Conservation (phyloP, 371 early-diverging fungal species). For the Mortierella sp. region DNA sequence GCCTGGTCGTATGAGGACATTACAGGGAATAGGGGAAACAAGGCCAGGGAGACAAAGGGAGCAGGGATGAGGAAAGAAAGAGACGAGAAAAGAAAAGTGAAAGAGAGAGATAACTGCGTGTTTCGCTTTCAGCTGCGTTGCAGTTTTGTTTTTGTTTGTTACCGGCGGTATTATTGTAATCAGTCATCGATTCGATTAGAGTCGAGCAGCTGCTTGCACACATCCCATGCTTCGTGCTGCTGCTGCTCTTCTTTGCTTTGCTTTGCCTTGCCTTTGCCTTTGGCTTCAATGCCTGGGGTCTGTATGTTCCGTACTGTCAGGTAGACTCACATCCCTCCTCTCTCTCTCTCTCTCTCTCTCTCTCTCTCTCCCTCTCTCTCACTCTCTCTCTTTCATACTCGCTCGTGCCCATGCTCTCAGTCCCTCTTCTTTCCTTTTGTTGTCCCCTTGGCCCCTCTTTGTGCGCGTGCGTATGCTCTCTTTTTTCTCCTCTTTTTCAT, state of each 20-base stretch:
- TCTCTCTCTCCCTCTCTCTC: neutral
- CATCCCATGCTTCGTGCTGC: neutral
- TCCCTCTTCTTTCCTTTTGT: neutral
- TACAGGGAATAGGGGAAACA: neutral
- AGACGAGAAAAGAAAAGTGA: neutral
- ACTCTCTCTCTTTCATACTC: neutral
- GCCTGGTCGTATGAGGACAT: neutral
- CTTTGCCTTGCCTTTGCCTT: neutral
- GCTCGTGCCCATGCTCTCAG: slow-evolving; percentile 1
- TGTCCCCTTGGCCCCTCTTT: neutral
- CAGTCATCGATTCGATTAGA: neutral
- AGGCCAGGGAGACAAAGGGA: neutral
- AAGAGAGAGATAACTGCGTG: neutral
- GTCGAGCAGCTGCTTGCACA: neutral
- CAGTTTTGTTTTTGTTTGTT: too few species aligned
- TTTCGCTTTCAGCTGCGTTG: too few species aligned
- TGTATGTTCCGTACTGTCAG: too few species aligned
- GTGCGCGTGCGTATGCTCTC: slow-evolving; percentile 1
- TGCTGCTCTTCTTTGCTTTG: neutral
- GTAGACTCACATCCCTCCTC: slow-evolving; percentile 7
- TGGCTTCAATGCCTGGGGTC: neutral
- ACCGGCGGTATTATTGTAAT: too few species aligned
- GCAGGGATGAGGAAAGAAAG: neutral
- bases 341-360: neutral
- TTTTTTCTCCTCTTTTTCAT: neutral